Base-by-base conservation (phyloP, 2,329 filamentous ascomycete species). In the Fusarium clavum region DNA sequence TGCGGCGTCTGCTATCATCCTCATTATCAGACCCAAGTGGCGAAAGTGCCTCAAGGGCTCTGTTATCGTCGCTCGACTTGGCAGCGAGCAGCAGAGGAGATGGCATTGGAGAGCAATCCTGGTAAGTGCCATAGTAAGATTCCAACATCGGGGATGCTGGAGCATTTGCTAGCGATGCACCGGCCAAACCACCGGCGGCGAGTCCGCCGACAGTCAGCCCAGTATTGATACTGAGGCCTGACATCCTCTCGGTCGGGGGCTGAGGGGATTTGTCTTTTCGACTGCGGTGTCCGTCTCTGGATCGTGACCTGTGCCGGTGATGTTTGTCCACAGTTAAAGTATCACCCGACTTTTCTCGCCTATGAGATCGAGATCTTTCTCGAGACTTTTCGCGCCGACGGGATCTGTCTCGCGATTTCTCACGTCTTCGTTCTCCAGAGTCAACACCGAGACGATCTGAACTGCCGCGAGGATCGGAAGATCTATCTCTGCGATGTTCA, bases 21-120 rank as follows among this genome's bases (percentile, higher is more conserved):
- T 79, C 77, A 71, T 77, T 71, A 60, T 86, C 86, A 1, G 86
- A 89, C 54, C 81, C 78, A 12, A 85, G 75, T 0, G 88, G 86
- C 0, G 86, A 87, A 16, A 89, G 79, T 2, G 83, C 80, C 40
- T 89, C 86, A 27, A 86, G 72, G 29, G 81, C 69, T 14, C 75
- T 75, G 43, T 86, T 77, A 24, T 88, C 87, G 12, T 89, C 84
- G 38, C 86, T 83, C 30, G 84, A 58, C 20, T 83, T 76, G 2
- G 83, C 81, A 5, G 88, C 79, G 6, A 89, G 76, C 74, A 90
- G 84, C 25, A 94, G 83, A 1, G 94, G 93, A 1, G 94, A 94
- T 0, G 94, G 94, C 93, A 98, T 97, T 0, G 95, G 94, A 0
- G 94, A 97, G 74, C 97, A 92, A 61, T 93, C 93, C 80, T 98